Base-by-base conservation (phyloP, 1,284 basidiomycete species). In the Xerocomus minutiporus region DNA sequence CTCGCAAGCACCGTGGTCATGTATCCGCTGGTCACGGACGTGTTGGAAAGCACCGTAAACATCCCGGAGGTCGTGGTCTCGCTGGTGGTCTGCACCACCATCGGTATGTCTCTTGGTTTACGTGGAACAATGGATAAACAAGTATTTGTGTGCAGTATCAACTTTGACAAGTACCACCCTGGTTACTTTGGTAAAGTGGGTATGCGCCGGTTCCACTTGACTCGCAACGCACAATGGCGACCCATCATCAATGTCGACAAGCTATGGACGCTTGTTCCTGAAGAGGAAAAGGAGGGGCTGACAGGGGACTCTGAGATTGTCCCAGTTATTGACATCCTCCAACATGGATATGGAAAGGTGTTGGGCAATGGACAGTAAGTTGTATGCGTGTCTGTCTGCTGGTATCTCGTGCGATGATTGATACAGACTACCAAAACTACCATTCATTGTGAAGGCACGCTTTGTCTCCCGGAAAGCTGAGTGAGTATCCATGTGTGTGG, bases 71-170 rank as follows among this genome's bases (percentile, higher is more conserved):
- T 93, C 92, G 96, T 78, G 96, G 96, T 97, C 90, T 98, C 70
- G 96, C 96, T 80, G 97, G 96, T 94, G 96, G 97, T 86, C 83
- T 88, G 79, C 96, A 98, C 81, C 96, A 99, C 83, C 97, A 99
- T 88, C 82, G 96, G 88, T 91, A 68, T 66, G 86, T 80, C 40
- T 26, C 35, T 39, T 13, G 28, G 40, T 39, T 49, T 20, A 40
- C 5, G 8, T 45, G 28, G 15, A 46, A 20, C 35, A 9, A 50
- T 15, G 11, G 31, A 7, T 29, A 36, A 46, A 44, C 50, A 28
- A 12, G 34, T 17, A 25, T 26, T 26, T 42, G 29, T 23, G 31
- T 50, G 31, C 61, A 90, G 88, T 56, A 91, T 84, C 67, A 91
- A 92, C 77, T 89, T 92, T 68, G 89, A 92, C 75, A 92, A 91